Conservation (phyloP, 192 early-diverging fungal genomes). For the Cetraspora pellucida region DNA sequence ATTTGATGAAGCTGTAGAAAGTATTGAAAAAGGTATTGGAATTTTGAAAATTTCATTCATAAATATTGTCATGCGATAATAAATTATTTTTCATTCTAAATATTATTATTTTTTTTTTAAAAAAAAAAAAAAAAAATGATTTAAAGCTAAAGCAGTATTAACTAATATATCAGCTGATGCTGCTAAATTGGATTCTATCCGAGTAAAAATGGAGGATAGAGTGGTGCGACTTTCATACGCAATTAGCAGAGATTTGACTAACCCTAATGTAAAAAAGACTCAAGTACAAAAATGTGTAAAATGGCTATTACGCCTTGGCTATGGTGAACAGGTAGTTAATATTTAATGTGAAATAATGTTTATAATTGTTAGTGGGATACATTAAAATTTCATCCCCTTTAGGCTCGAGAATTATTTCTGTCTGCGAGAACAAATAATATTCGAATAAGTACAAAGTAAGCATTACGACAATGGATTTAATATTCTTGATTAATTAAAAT, state of each 20-base stretch:
- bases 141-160: slow-evolving; percentile 40
- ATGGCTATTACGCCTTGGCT: slow-evolving; percentile 76
- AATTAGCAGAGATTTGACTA: slow-evolving; percentile 71
- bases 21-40: slow-evolving; percentile 64
- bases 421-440: slow-evolving; percentile 76
- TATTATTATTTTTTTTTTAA: too few relatives aligned
- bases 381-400: background rate
- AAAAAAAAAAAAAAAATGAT: too few relatives aligned
- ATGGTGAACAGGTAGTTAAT: slow-evolving; percentile 62
- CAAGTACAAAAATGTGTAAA: slow-evolving; percentile 80
- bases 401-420: slow-evolving; percentile 89
- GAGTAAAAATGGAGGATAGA: slow-evolving; percentile 48
- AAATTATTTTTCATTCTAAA: too few relatives aligned
- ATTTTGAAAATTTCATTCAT: too few relatives aligned
- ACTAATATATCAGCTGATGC: slow-evolving; percentile 39
- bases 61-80: background rate
- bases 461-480: background rate
- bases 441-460: slow-evolving; percentile 69
- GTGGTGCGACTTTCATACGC: slow-evolving; percentile 45
- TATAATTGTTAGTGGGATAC: background rate
- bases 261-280: slow-evolving; percentile 76
- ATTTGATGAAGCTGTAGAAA: slow-evolving; percentile 77
- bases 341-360: background rate
- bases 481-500: slow-evolving; percentile 32
- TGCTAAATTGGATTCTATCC: slow-evolving; percentile 43